Base-by-base conservation (phyloP, 2,329 filamentous ascomycete genomes). In the Aspergillus proliferans region DNA sequence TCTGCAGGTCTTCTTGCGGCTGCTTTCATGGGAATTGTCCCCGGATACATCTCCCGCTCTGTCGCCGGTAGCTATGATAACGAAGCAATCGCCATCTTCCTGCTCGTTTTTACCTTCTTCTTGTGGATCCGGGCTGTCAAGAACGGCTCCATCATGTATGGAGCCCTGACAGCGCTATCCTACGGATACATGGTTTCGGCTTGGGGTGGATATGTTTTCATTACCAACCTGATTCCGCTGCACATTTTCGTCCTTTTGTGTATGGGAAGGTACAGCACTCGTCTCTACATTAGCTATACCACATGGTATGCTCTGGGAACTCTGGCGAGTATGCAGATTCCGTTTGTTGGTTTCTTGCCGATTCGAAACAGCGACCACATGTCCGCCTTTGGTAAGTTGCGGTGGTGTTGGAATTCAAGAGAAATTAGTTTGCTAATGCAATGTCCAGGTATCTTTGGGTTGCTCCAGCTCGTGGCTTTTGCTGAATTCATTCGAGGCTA, bases 111-210 rank as follows among this genome's bases (percentile, higher is more conserved):
- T 71, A 98, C 93, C 68, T 98, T 98, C 74, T 98, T 85, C 74
- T 82, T 98, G 47, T 98, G 93, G 93, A 95, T 98, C 75, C 97
- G 97, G 80, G 89, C 93, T 18, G 80, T 98, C 59, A 98, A 98
- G 78, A 82, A 90, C 50, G 93, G 93, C 22, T 97, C 93, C 45
- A 90, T 95, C 69, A 87, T 96, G 72, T 98, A 92, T 92, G 92
- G 90, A 60, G 91, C 88, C 34, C 78, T 96, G 54, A 93, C 91
- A 61, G 93, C 93, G 40, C 79, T 98, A 48, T 97, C 94, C 75
- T 98, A 98, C 73, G 93, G 93, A 65, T 98, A 98, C 83, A 98
- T 98, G 93, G 93, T 98, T 56, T 93, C 92, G 44, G 95, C 94
- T 15, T 98, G 93, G 93, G 93, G 93, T 79, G 93, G 93, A 66